Evolutionary conservation across 441 rosid species (phyloP).

Genomic region (Gossypium laxum): DNA sequence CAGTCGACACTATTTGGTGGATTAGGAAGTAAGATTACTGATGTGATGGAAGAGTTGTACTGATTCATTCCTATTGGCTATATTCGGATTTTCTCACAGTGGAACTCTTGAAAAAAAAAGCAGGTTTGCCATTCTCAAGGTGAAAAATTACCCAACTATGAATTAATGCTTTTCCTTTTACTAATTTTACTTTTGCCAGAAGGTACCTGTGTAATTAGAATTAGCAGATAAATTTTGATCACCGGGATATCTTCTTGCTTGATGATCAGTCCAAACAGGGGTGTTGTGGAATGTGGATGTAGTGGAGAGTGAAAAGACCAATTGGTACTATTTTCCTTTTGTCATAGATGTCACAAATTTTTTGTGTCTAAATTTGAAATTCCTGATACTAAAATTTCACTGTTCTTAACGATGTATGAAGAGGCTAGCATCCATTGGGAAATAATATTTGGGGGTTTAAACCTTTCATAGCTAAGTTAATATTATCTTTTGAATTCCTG

Average conservation of each 20-base stretch:
- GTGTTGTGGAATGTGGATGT: neutral
- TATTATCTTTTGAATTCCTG: neutral
- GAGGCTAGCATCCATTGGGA: neutral
- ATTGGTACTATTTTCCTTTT: neutral
- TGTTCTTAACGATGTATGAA: neutral
- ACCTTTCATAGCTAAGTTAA: neutral
- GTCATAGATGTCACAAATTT: neutral
- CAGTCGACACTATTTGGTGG: neutral
- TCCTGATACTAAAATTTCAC: neutral
- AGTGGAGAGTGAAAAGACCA: neutral
- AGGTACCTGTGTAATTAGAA: neutral
- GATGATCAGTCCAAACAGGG: neutral
- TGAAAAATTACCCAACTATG: neutral
- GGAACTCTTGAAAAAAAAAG: neutral
- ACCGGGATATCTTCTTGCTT: neutral
- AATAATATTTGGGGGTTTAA: neutral
- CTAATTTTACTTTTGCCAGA: neutral
- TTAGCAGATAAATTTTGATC: neutral
- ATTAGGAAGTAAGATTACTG: neutral
- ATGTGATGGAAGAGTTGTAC: neutral
- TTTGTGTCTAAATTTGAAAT: neutral
- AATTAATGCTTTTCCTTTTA: neutral
- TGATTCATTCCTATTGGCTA: neutral
- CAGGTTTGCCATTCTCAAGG: neutral
- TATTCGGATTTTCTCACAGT: neutral